Conservation (phyloP, 805 yeast genomes). For the Candida maltosa region DNA sequence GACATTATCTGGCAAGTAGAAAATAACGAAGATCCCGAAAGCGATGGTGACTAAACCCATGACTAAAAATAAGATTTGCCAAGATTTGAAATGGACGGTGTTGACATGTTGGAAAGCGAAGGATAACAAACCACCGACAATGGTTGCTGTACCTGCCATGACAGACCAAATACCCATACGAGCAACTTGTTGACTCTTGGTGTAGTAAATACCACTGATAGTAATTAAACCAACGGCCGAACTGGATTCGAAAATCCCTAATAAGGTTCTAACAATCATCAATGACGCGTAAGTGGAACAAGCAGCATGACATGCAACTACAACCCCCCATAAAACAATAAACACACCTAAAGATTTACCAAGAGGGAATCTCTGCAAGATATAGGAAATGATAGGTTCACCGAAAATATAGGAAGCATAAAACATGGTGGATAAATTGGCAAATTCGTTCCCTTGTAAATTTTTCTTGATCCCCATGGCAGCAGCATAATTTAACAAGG, state of each 20-base stretch:
- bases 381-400: conserved; percentile 42
- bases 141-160: conserved; percentile 56
- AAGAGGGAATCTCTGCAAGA: conserved; percentile 50
- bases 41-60: conserved; percentile 52
- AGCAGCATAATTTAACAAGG: conserved; percentile 58
- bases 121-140: conserved; percentile 42
- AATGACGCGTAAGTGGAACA: conserved; percentile 50
- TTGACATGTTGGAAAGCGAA: conserved; percentile 53
- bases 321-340: conserved; percentile 52
- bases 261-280: conserved; percentile 51
- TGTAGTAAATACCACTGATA: conserved; percentile 62
- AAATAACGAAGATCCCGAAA: conserved; percentile 44
- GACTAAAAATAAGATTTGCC: conserved; percentile 60
- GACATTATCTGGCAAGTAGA: conserved; percentile 51
- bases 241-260: conserved; percentile 55
- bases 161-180: conserved; percentile 57
- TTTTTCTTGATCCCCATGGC: conserved; percentile 59
- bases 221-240: conserved; percentile 56
- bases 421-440: conserved; percentile 51
- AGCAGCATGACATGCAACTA: conserved; percentile 49
- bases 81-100: conserved; percentile 40
- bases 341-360: conserved; percentile 48
- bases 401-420: conserved; percentile 53
- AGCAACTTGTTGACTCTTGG: conserved; percentile 47
- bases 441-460: conserved; percentile 45